Evolutionary conservation across 2,329 filamentous ascomycete species (phyloP).

Genomic region (Penicillium sp.): DNA sequence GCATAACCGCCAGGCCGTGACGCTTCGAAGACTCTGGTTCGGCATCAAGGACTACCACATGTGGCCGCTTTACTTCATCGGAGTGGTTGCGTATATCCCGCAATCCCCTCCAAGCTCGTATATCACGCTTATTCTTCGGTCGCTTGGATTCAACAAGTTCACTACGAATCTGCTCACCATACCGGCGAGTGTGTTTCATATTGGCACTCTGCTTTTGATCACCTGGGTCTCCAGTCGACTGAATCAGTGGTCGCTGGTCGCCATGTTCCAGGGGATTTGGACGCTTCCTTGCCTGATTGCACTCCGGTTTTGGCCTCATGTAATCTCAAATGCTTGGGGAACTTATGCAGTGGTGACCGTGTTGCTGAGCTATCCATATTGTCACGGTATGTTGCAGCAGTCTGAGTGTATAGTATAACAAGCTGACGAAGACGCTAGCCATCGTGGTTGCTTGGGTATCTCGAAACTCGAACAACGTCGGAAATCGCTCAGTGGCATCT

Average conservation of each 20-base stretch:
- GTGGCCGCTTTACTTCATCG: slow-evolving; percentile 59
- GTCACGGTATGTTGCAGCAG: background rate
- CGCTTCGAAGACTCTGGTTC: slow-evolving; percentile 48
- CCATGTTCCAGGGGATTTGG: slow-evolving; percentile 49
- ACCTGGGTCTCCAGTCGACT: slow-evolving; percentile 7
- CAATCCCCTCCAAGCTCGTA: slow-evolving; percentile 54
- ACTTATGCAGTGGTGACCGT: slow-evolving; percentile 1
- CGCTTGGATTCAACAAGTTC: slow-evolving; percentile 62
- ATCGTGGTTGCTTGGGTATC: slow-evolving; percentile 63
- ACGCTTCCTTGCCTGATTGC: slow-evolving; percentile 60
- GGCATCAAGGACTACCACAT: slow-evolving; percentile 61
- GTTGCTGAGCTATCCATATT: background rate
- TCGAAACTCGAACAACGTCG: slow-evolving; percentile 63
- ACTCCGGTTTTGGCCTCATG: slow-evolving; percentile 48
- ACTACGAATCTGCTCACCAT: slow-evolving; percentile 65
- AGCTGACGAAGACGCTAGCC: slow-evolving; percentile 25
- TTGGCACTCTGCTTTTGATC: slow-evolving; percentile 6
- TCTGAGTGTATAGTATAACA: no score
- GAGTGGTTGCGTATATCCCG: slow-evolving; percentile 58
- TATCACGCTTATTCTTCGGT: slow-evolving; percentile 60
- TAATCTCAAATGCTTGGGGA: slow-evolving; percentile 48
- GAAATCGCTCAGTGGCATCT: slow-evolving; percentile 63
- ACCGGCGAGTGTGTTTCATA: slow-evolving; percentile 16
- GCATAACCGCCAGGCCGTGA: slow-evolving; percentile 57
- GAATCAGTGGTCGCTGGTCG: slow-evolving; percentile 2